Conservation (phyloP, 768 basidiomycete genomes). For the Calocybe gangraenosa region DNA sequence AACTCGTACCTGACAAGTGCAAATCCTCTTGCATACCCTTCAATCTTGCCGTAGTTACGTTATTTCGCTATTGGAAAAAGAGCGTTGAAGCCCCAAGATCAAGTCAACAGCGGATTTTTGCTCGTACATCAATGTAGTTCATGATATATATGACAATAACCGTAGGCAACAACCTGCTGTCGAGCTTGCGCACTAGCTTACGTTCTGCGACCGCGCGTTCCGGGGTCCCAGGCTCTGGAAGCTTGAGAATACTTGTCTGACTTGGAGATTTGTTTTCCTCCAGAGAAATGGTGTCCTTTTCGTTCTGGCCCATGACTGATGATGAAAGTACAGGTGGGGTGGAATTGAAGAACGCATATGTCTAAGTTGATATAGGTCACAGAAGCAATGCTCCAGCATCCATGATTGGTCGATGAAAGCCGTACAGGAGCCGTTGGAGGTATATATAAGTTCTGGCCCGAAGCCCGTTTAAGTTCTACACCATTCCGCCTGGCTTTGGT, state of each 20-base stretch:
- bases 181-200: slow-evolving; percentile 37
- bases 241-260: not conserved
- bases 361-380: no score
- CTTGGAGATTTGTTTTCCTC: slow-evolving; percentile 10
- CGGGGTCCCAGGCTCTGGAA: slow-evolving; percentile 14
- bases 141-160: slow-evolving; percentile 43
- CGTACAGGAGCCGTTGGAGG: no score
- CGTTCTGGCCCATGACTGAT: slow-evolving; percentile 7
- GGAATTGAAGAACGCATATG: no score
- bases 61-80: slow-evolving; percentile 32
- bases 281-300: slow-evolving; percentile 15
- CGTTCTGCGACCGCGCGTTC: slow-evolving; percentile 7
- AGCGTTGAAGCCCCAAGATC: slow-evolving; percentile 3
- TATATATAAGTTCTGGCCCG: no score
- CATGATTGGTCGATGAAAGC: no score
- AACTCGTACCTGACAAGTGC: slow-evolving; percentile 33
- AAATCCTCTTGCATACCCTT: slow-evolving; percentile 49
- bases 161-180: slow-evolving; percentile 38
- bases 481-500: no score
- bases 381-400: no score
- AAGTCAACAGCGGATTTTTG: not conserved
- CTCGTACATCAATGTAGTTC: slow-evolving; percentile 45
- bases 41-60: slow-evolving; percentile 43
- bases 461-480: no score
- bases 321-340: no score